Evolutionary conservation across 768 basidiomycete species (phyloP), one percentile per base, ranked within the genome.

Genomic region (Hemileccinum rubropunctum): DNA sequence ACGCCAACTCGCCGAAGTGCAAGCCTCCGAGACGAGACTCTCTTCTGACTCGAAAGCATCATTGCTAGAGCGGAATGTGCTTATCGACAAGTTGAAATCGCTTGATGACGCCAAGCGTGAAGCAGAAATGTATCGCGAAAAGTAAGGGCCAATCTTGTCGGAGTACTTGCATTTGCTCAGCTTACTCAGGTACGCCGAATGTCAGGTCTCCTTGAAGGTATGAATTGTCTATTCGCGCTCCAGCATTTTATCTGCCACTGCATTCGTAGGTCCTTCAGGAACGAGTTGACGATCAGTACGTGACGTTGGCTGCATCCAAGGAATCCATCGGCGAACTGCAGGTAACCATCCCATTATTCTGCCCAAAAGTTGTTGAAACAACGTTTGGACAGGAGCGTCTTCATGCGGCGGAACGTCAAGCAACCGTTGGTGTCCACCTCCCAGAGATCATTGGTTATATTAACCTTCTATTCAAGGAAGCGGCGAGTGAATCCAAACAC

Each of bases 281-380:
- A 47, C 75, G 82, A 21, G 79, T 78, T 45, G 83, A 86, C 12
- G 76, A 81, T 14, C 82, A 84, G 54, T 62, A 73, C 1, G 66
- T 78, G 6, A 78, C 80, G 2, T 63, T 83, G 41, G 72, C 75
- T 21, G 63, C 83, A 20, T 74, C 78, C 7, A 81, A 80, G 56
- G 82, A 85, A 51, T 70, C 76, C 6, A 63, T 74, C 17, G 79
- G 73, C 2, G 80, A 84, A 57, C 53, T 79, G 12, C 81, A 79
- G 64, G 78, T 76, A 53, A 58, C 33, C 12, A 47, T 12, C 27
- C 26, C 0, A 3, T 11, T 35, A 17, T 41, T 40, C 12, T 11
- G 13, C 4, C 8, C 7, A 11, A 48, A 26, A 23, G 26, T 33
- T 21, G 13, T 33, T 42, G 13, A 45, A 35, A 27, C 34, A 12